phyloP scores from a whole-genome alignment of 768 basidiomycete species.

The Lactarius hengduanensis region DNA sequence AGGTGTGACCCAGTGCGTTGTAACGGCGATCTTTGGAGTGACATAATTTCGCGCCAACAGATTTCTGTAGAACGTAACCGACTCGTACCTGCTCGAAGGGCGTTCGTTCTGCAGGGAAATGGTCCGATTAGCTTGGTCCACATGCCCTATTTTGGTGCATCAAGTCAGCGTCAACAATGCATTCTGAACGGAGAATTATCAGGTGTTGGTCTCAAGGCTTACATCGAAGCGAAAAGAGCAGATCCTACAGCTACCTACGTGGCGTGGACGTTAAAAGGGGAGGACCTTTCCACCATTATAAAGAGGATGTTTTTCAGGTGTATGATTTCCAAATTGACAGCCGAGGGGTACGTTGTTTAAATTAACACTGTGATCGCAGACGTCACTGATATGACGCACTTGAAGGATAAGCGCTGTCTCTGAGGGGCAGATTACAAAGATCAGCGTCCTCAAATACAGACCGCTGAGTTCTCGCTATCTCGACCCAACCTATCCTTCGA shows the following conservation, averaged over 20 bases:
- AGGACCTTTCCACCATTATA: slow-evolving; percentile 21
- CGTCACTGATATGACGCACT: neutral
- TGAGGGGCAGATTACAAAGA: slow-evolving; percentile 31
- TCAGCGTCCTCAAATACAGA: slow-evolving; percentile 36
- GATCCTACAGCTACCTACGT: slow-evolving; percentile 29
- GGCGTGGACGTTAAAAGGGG: slow-evolving; percentile 29
- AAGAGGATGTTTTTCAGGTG: slow-evolving; percentile 10
- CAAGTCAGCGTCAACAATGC: slow-evolving; percentile 40
- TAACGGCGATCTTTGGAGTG: neutral
- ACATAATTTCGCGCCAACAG: neutral
- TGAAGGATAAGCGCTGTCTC: slow-evolving; percentile 23
- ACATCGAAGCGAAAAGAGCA: slow-evolving; percentile 25
- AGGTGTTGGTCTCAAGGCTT: slow-evolving; percentile 23
- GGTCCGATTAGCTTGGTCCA: slow-evolving; percentile 38
- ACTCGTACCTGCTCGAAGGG: slow-evolving; percentile 35
- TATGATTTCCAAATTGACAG: slow-evolving; percentile 24
- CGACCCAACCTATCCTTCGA: slow-evolving; percentile 35
- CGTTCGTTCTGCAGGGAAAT: slow-evolving; percentile 42
- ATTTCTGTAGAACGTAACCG: slow-evolving; percentile 36
- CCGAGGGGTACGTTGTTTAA: slow-evolving; percentile 14
- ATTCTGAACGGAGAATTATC: slow-evolving; percentile 38
- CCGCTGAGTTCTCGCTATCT: slow-evolving; percentile 35
- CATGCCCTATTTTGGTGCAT: slow-evolving; percentile 39
- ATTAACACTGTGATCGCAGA: neutral
- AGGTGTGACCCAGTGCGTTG: slow-evolving; percentile 30